These are phyloP conservation scores for Aspergillus sp. DNA, from an alignment of 2,329 filamentous ascomycete genomes.

Conservation along the genomic window DNA sequence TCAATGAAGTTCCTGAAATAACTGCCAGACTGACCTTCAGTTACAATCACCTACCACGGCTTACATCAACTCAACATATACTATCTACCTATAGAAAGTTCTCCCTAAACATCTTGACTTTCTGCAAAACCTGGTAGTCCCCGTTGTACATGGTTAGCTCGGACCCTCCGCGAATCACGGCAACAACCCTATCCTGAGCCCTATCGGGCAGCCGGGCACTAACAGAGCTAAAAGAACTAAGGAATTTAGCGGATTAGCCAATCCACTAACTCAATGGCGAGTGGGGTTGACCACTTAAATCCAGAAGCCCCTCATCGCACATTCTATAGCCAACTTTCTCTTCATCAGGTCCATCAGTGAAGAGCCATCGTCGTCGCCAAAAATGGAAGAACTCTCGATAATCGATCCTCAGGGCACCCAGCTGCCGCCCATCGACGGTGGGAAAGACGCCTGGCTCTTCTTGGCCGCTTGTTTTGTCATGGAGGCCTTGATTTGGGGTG, in stretches of 20 bases:
- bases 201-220: neutral
- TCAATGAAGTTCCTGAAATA: no score
- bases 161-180: neutral
- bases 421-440: slow-evolving; percentile 37
- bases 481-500: slow-evolving; percentile 57
- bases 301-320: neutral
- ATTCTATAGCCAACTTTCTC: neutral
- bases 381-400: neutral
- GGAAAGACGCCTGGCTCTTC: slow-evolving; percentile 47
- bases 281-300: neutral
- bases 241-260: neutral
- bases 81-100: no score
- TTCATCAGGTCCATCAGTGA: neutral
- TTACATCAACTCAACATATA: no score
- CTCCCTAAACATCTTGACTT: no score
- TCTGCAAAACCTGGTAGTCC: no score
- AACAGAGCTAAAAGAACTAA: neutral
- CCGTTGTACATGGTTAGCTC: neutral
- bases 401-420: neutral
- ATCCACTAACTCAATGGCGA: neutral
- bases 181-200: neutral
- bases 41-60: no score
- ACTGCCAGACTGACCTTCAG: no score
- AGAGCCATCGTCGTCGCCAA: no score
- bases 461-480: slow-evolving; percentile 52